A percentile compares a stretch with the other conserved stretches of the same genome.
These are phyloP conservation scores for Hippophae tibetana DNA, from an alignment of 306 rosid genomes.

Conservation along the genomic window DNA sequence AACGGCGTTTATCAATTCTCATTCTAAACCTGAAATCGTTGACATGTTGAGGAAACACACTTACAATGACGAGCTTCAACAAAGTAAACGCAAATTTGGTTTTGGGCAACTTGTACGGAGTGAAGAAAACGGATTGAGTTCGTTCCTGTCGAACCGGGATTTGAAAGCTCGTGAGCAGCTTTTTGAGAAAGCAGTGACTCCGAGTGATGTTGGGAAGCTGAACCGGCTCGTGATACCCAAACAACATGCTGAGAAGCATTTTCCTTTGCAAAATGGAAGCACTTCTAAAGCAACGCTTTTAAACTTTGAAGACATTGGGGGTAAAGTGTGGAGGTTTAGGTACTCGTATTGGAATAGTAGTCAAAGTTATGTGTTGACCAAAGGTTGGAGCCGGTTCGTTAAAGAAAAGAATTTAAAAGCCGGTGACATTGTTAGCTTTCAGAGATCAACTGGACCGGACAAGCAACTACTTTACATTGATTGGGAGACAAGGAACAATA, in stretches of 20 bases:
- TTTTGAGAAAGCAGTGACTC: constrained; percentile 85
- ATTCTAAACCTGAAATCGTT: constrained; percentile 82
- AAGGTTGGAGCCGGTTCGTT: constrained; percentile 98
- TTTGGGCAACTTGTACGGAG: constrained; percentile 13
- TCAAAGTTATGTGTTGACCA: constrained; percentile 87
- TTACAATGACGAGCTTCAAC: constrained; percentile 72
- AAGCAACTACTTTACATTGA: constrained; percentile 58
- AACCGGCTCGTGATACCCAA: constrained; percentile 87
- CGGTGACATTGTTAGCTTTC: constrained; percentile 78
- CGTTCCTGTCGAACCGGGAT: constrained; percentile 10
- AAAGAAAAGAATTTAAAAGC: constrained; percentile 80
- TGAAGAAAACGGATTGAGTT: background rate
- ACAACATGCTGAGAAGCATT: constrained; percentile 94
- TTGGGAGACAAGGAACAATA: constrained; percentile 37
- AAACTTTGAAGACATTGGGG: constrained; percentile 80
- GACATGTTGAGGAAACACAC: constrained; percentile 98
- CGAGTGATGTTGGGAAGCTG: constrained; percentile 89
- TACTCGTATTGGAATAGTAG: constrained; percentile 98
- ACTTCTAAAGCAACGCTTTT: constrained; percentile 51
- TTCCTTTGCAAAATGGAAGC: constrained; percentile 48
- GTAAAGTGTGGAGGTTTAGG: constrained; percentile 93
- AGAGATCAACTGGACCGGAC: constrained; percentile 64
- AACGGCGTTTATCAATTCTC: constrained; percentile 49
- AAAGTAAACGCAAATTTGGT: constrained; percentile 57
- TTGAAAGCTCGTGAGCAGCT: constrained; percentile 53